Evolutionary conservation across 2,329 filamentous ascomycete genomes (phyloP).

Genomic region (Pezicula carpinea): DNA sequence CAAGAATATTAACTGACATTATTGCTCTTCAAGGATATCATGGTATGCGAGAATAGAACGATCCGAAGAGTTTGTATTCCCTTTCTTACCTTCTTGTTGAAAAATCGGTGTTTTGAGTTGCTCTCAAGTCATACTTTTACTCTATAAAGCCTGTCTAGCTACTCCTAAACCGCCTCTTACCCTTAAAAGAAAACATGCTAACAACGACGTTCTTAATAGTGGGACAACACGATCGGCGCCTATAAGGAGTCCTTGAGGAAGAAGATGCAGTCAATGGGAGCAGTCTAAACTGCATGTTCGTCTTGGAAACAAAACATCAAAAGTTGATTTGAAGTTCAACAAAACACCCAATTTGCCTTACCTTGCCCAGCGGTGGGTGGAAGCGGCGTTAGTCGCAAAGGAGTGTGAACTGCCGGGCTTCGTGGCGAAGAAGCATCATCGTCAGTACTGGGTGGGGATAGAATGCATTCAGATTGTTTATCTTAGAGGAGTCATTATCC

Average conservation of each 20-base stretch:
- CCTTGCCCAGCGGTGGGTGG: background rate
- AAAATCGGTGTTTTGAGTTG: too few relatives aligned
- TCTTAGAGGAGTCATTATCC: background rate
- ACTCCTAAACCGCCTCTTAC: too few relatives aligned
- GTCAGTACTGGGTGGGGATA: background rate
- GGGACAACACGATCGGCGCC: slow-evolving; percentile 83
- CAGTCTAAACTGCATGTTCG: slow-evolving; percentile 57
- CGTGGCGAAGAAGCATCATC: background rate
- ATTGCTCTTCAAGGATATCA: slow-evolving; percentile 63
- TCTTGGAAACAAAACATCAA: slow-evolving; percentile 9
- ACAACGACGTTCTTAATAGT: slow-evolving; percentile 32
- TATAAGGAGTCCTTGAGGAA: slow-evolving; percentile 99
- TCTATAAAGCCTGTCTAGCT: too few relatives aligned
- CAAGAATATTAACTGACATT: too few relatives aligned
- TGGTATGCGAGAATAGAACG: slow-evolving; percentile 98
- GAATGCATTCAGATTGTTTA: background rate
- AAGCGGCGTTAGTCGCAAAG: background rate
- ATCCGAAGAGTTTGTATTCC: slow-evolving; percentile 50
- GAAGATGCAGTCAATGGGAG: slow-evolving; percentile 91
- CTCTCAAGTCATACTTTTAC: too few relatives aligned
- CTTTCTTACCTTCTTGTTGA: too few relatives aligned
- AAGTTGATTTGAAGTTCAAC: slow-evolving; percentile 14
- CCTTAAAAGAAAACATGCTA: too few relatives aligned
- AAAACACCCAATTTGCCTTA: too few relatives aligned
- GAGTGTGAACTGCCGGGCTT: background rate